Evolutionary conservation across 1,284 basidiomycete genomes (phyloP), one percentile per base, ranked within the genome.

Genomic region (Rhizoctonia solani): DNA sequence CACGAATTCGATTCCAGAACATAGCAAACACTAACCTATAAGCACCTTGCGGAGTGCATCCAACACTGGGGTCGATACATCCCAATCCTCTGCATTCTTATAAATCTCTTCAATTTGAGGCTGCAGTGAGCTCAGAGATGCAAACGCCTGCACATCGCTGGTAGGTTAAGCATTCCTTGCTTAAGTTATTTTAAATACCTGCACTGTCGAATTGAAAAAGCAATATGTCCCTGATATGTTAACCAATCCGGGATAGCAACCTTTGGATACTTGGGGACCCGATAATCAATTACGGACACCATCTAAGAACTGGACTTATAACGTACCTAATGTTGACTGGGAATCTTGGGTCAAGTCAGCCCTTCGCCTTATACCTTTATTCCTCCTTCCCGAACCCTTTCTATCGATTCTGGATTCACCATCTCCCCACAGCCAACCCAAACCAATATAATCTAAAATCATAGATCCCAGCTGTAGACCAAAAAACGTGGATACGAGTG

Each of bases 221-320:
- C 94, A 96, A 71, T 95, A 90, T 56, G 92, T 95, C 8, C 94
- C 93, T n/a, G 91, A 93, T 39, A 94, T 87, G 74, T 97, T 96
- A 73, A 95, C 89, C 66, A 96, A 86, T 1, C 93, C 94, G 4
- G 92, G 89, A 77, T 91, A 95, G 73, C 86, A 83, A 6, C 59
- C 59, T 49, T 27, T 81, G 80, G 21, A 63, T 29, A 63, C 59
- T 63, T 9, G 21, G 1, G 1, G 41, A 27, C 23, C 32, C 32
- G 27, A 9, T 54, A n/a, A 19, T 52, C 44, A 58, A 27, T 39
- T 32, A n/a, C n/a, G n/a, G n/a, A n/a, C 25, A 29, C 34, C 41
- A 56, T 42, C 49, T 29, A 27, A 32, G 21, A 47, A n/a, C 21
- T 32, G 46, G 37, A 39, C 34, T 27, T 19, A n/a, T 14, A 19